phyloP scores from a whole-genome alignment of 495 filamentous ascomycete genomes.

The Pyrenopolyporus hunteri region DNA sequence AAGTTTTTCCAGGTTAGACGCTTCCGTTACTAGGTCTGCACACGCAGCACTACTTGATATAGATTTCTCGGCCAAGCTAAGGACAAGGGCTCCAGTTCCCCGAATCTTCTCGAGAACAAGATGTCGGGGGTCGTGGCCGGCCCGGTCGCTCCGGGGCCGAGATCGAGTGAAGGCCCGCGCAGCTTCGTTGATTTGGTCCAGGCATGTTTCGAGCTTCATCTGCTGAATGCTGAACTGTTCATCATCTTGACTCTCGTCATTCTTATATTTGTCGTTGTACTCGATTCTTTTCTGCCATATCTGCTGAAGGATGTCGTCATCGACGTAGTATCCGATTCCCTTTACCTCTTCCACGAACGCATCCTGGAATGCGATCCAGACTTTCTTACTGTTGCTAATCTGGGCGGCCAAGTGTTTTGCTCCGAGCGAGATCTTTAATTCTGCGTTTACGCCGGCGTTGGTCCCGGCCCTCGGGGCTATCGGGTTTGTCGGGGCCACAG shows the following conservation, averaged over 20 bases:
- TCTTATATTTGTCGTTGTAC: slow-evolving; percentile 23
- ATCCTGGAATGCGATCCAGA: slow-evolving; percentile 38
- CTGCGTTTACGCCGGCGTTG: slow-evolving; percentile 12
- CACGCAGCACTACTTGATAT: slow-evolving; percentile 29
- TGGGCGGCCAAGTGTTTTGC: slow-evolving; percentile 37
- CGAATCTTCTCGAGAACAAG: slow-evolving; percentile 32
- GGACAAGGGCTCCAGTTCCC: slow-evolving; percentile 19
- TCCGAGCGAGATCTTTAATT: slow-evolving; percentile 36
- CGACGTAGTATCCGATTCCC: slow-evolving; percentile 37
- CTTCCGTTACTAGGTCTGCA: slow-evolving; percentile 33
- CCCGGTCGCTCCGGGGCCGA: slow-evolving; percentile 4
- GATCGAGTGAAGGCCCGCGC: slow-evolving; percentile 17
- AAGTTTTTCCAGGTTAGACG: slow-evolving; percentile 36
- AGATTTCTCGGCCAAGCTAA: slow-evolving; percentile 25
- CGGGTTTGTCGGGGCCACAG: slow-evolving; percentile 39
- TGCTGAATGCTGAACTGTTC: slow-evolving; percentile 34
- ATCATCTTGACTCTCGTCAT: slow-evolving; percentile 24
- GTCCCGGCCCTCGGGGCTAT: slow-evolving; percentile 22
- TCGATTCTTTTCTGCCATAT: slow-evolving; percentile 43
- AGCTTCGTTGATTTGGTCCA: slow-evolving; percentile 34
- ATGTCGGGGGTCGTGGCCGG: slow-evolving; percentile 30
- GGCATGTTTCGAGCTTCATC: slow-evolving; percentile 36
- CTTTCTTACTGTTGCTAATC: slow-evolving; percentile 35
- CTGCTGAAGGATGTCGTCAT: slow-evolving; percentile 31
- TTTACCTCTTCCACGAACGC: slow-evolving; percentile 40